Evolutionary conservation across 2,329 filamentous ascomycete species (phyloP).

Genomic region (Diaporthe amygdali): DNA sequence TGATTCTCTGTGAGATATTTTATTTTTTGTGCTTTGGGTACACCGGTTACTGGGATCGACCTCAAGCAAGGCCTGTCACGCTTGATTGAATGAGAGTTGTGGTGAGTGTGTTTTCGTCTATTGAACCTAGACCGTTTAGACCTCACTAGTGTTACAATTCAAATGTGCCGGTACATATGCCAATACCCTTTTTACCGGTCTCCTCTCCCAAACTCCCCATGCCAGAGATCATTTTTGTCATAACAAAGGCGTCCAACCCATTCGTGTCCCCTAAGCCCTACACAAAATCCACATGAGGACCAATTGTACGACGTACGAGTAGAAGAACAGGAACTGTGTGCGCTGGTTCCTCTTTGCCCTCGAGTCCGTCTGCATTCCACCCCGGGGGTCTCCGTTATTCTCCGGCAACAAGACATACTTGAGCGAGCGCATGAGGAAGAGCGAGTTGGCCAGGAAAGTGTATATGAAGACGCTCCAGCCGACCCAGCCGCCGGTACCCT

Average conservation of each 20-base stretch:
- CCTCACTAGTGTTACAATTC: not conserved
- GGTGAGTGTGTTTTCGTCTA: not conserved
- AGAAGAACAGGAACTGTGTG: slow-evolving; percentile 91
- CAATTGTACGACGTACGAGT: slow-evolving; percentile 93
- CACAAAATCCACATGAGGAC: slow-evolving; percentile 87
- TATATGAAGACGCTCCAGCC: slow-evolving; percentile 91
- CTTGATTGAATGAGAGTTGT: too few species aligned
- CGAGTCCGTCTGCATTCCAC: slow-evolving; percentile 73
- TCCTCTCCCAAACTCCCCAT: slow-evolving; percentile 5
- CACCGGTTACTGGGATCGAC: not conserved
- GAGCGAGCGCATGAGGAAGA: slow-evolving; percentile 92
- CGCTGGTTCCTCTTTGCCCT: slow-evolving; percentile 85
- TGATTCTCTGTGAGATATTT: too few species aligned
- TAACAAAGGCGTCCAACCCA: not conserved
- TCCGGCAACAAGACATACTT: slow-evolving; percentile 96
- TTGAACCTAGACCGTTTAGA: not conserved
- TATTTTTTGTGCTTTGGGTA: too few species aligned
- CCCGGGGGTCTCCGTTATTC: slow-evolving; percentile 65
- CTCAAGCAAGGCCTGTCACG: not conserved
- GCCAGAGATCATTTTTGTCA: not conserved
- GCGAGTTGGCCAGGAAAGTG: slow-evolving; percentile 90
- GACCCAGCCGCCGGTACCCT: slow-evolving; percentile 84
- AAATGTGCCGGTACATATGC: slow-evolving; percentile 1
- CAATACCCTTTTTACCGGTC: not conserved
- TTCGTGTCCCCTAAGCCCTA: slow-evolving; percentile 39